Conservation (phyloP, 495 filamentous ascomycete species). For the Aspergillus baeticus region DNA sequence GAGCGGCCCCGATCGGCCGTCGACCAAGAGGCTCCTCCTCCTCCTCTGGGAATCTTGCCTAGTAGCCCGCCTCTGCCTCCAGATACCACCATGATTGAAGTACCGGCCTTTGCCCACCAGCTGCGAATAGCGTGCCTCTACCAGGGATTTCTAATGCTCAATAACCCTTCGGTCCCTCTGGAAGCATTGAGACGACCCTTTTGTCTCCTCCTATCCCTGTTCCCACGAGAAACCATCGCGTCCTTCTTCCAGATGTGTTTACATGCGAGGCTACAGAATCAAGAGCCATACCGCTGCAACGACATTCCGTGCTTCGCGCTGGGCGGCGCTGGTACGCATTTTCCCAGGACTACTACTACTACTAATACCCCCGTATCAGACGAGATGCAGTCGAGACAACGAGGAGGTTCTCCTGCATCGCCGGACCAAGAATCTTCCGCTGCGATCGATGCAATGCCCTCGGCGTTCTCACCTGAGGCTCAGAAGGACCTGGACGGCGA, state of each 20-base stretch:
- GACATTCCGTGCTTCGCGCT: background rate
- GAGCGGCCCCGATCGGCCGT: too few relatives aligned
- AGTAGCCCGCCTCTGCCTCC: too few relatives aligned
- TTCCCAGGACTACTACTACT: background rate
- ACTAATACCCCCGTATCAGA: background rate
- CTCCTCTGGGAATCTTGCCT: too few relatives aligned
- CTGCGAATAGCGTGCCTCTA: background rate
- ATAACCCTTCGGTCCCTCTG: background rate
- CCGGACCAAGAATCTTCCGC: too few relatives aligned
- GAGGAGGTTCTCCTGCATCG: too few relatives aligned
- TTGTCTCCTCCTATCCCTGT: background rate
- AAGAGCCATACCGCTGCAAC: background rate
- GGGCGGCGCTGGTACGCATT: conserved; percentile 1
- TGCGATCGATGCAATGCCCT: background rate
- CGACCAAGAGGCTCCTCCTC: background rate
- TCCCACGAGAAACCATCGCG: background rate
- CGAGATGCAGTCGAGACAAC: too few relatives aligned
- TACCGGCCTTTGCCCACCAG: background rate
- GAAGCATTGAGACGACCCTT: background rate
- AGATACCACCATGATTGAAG: background rate
- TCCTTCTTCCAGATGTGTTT: background rate
- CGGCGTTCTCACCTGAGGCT: background rate
- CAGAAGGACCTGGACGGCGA: background rate
- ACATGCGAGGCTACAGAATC: background rate
- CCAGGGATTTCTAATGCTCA: background rate